Evolutionary conservation across 2,329 filamentous ascomycete species (phyloP).

Genomic region (Purpureocillium lavendulum): DNA sequence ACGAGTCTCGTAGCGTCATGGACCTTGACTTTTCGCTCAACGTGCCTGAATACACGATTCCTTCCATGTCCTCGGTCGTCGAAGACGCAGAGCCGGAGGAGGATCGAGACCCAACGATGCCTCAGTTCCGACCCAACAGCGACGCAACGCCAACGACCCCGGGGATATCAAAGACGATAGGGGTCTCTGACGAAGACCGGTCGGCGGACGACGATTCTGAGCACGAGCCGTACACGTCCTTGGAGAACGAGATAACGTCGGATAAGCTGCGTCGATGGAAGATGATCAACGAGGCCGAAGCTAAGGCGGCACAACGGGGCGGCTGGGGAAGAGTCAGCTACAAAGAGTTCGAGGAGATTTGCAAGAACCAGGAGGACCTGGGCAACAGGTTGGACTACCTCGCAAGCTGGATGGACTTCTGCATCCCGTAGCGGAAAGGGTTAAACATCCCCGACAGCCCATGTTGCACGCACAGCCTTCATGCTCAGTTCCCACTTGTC

Average conservation of each 20-base stretch:
- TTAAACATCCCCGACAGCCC: too few relatives aligned
- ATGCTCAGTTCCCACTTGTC: too few relatives aligned
- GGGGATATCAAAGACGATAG: neutral
- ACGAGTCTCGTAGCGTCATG: conserved; percentile 20
- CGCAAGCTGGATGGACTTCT: conserved; percentile 84
- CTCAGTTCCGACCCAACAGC: conserved; percentile 58
- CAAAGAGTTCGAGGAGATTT: conserved; percentile 70
- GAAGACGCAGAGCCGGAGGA: conserved; percentile 12
- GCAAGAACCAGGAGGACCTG: conserved; percentile 56
- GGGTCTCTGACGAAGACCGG: conserved; percentile 1
- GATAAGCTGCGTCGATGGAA: conserved; percentile 39
- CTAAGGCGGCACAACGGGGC: conserved; percentile 61
- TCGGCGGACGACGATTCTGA: neutral
- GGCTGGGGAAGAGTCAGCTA: conserved; percentile 73
- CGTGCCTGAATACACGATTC: conserved; percentile 5
- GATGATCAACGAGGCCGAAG: conserved; percentile 55
- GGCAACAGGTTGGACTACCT: conserved; percentile 68
- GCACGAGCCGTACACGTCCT: neutral
- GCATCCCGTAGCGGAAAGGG: conserved; percentile 46
- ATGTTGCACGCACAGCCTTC: too few relatives aligned
- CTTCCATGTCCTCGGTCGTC: neutral
- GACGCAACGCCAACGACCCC: conserved; percentile 6
- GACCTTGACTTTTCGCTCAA: conserved; percentile 17
- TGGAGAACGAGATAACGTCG: conserved; percentile 13
- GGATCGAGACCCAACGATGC: conserved; percentile 53